These are phyloP conservation scores for Mycena sp. DNA, from an alignment of 1,284 basidiomycete species.

Conservation along the genomic window DNA sequence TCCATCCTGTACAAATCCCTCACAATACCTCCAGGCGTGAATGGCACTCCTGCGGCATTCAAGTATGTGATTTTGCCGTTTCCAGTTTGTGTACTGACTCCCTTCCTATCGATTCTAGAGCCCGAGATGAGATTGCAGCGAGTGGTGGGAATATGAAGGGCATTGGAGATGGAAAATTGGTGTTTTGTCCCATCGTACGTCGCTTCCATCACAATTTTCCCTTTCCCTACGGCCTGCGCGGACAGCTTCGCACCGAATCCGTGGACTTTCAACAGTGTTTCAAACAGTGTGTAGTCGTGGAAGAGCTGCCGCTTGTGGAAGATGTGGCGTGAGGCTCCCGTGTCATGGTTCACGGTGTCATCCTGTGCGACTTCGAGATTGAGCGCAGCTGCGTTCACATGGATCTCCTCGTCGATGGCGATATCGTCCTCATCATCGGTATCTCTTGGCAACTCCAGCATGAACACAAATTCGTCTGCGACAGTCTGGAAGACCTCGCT, in stretches of 20 bases:
- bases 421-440: not conserved
- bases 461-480: conserved; percentile 13
- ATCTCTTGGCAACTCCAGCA: not conserved
- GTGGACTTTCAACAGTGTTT: conserved; percentile 16
- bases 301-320: conserved; percentile 13
- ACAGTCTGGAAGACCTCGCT: not conserved
- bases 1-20: conserved; percentile 19
- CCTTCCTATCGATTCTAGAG: conserved; percentile 14
- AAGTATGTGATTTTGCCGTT: conserved; percentile 16
- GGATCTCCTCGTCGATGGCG: conserved; percentile 7
- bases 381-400: conserved; percentile 2
- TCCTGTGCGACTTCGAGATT: conserved; percentile 1
- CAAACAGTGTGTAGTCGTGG: conserved; percentile 10
- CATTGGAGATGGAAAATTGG: conserved; percentile 15
- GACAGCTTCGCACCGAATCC: conserved; percentile 19
- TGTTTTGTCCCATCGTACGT: not conserved
- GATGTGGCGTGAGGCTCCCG: conserved; percentile 16
- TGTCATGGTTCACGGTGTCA: conserved; percentile 19
- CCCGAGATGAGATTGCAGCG: conserved; percentile 27
- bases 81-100: conserved; percentile 22
- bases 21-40: conserved; percentile 10
- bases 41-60: conserved; percentile 15
- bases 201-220: conserved; percentile 16
- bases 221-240: conserved; percentile 18
- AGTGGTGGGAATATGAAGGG: conserved; percentile 17